Evolutionary conservation across 2,329 filamentous ascomycete genomes (phyloP).

Genomic region (Colletotrichum brevisporum): DNA sequence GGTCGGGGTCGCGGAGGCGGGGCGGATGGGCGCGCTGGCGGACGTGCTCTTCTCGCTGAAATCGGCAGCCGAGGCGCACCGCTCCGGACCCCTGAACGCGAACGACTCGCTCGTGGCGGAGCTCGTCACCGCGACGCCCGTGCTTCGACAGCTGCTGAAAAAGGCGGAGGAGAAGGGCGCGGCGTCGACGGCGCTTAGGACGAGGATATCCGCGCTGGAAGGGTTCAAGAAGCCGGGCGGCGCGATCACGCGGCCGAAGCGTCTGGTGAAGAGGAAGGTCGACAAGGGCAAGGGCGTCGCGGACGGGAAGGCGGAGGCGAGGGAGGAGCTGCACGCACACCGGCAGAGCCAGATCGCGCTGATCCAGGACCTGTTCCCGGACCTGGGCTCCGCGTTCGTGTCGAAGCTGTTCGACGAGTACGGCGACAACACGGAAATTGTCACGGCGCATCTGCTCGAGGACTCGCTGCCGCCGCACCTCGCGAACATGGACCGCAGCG

Average conservation of each 20-base stretch:
- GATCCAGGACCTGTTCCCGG: constrained; percentile 93
- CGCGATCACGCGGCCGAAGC: constrained; percentile 64
- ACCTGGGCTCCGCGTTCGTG: constrained; percentile 87
- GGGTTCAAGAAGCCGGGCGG: constrained; percentile 70
- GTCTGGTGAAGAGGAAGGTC: constrained; percentile 66
- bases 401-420: constrained; percentile 86
- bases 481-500: constrained; percentile 72
- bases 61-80: constrained; percentile 76
- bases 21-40: constrained; percentile 80
- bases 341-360: constrained; percentile 88
- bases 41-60: constrained; percentile 90
- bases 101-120: constrained; percentile 84
- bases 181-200: constrained; percentile 69
- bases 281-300: constrained; percentile 75
- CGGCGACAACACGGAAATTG: constrained; percentile 80
- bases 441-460: constrained; percentile 86
- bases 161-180: constrained; percentile 64
- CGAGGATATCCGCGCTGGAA: constrained; percentile 72
- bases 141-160: constrained; percentile 75
- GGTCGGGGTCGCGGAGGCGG: constrained; percentile 76
- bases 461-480: constrained; percentile 81
- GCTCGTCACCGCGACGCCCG: constrained; percentile 83
- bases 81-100: constrained; percentile 66
- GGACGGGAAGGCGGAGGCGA: constrained; percentile 52
- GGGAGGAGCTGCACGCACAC: constrained; percentile 78